phyloP scores from a whole-genome alignment of 2,329 filamentous ascomycete species.

The Niveomyces coronatus region DNA sequence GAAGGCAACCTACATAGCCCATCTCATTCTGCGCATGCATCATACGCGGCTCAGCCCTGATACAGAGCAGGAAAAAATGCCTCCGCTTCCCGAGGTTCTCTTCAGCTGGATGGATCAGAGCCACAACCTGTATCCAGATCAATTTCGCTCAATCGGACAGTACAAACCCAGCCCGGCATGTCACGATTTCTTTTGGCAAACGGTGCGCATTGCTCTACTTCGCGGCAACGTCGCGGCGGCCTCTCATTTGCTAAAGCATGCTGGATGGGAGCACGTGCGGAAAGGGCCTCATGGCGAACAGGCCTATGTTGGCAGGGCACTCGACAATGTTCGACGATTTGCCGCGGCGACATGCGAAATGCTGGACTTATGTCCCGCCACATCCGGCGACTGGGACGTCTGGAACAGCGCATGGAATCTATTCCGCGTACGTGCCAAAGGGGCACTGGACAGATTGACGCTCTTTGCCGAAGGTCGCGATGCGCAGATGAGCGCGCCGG shows the following conservation, averaged over 20 bases:
- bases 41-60: slow-evolving; percentile 45
- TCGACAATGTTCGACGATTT: slow-evolving; percentile 69
- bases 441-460: slow-evolving; percentile 59
- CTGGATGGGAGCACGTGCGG: slow-evolving; percentile 68
- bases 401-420: slow-evolving; percentile 72
- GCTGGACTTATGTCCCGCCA: slow-evolving; percentile 62
- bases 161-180: slow-evolving; percentile 63
- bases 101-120: slow-evolving; percentile 73
- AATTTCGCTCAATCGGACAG: slow-evolving; percentile 53
- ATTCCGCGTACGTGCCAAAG: slow-evolving; percentile 66
- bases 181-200: slow-evolving; percentile 76
- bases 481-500: slow-evolving; percentile 25
- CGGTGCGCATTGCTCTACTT: slow-evolving; percentile 61
- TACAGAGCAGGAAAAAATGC: slow-evolving; percentile 28
- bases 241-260: slow-evolving; percentile 57
- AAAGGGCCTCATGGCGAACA: slow-evolving; percentile 54
- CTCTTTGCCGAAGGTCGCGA: slow-evolving; percentile 70
- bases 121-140: slow-evolving; percentile 61
- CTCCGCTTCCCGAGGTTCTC: slow-evolving; percentile 63
- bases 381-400: slow-evolving; percentile 69
- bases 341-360: slow-evolving; percentile 57
- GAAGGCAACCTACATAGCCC: slow-evolving; percentile 71
- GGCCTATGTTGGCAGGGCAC: slow-evolving; percentile 63
- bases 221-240: slow-evolving; percentile 63
- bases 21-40: slow-evolving; percentile 67